Evolutionary conservation across 805 yeast species (phyloP).

Genomic region (Kodamaea sagamina): DNA sequence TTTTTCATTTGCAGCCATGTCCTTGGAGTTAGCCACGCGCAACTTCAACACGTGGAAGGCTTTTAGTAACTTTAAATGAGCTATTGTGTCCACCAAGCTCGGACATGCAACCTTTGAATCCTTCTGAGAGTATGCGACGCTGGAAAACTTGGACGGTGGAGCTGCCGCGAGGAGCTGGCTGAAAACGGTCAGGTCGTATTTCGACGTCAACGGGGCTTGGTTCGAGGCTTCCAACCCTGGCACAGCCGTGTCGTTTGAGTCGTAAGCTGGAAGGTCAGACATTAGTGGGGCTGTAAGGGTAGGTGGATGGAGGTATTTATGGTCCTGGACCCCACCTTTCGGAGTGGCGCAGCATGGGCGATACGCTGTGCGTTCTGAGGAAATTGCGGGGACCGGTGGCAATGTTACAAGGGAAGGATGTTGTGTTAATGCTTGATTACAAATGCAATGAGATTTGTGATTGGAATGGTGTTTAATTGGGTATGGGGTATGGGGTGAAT

Average conservation of each 20-base stretch:
- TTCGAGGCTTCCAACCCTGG: not conserved
- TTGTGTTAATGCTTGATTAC: no score
- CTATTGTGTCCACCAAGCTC: constrained; percentile 17
- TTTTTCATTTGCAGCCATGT: constrained; percentile 11
- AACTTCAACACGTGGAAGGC: constrained; percentile 23
- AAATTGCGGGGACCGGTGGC: no score
- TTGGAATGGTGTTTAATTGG: no score
- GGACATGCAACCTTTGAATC: constrained; percentile 11
- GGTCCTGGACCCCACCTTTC: no score
- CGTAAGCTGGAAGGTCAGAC: constrained; percentile 3
- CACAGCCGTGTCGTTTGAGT: not conserved
- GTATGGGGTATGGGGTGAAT: no score
- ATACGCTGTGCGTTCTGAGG: no score
- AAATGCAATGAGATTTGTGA: no score
- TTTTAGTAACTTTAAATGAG: constrained; percentile 26
- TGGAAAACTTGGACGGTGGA: not conserved
- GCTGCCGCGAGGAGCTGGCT: constrained; percentile 3
- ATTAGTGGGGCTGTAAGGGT: no score
- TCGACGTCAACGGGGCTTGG: not conserved
- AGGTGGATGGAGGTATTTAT: no score
- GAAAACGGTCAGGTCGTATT: not conserved
- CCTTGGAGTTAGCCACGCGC: constrained; percentile 11
- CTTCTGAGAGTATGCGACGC: not conserved
- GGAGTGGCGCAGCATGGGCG: no score
- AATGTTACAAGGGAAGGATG: no score